phyloP scores from a whole-genome alignment of 1,284 basidiomycete species.

The Testicularia cyperi region DNA sequence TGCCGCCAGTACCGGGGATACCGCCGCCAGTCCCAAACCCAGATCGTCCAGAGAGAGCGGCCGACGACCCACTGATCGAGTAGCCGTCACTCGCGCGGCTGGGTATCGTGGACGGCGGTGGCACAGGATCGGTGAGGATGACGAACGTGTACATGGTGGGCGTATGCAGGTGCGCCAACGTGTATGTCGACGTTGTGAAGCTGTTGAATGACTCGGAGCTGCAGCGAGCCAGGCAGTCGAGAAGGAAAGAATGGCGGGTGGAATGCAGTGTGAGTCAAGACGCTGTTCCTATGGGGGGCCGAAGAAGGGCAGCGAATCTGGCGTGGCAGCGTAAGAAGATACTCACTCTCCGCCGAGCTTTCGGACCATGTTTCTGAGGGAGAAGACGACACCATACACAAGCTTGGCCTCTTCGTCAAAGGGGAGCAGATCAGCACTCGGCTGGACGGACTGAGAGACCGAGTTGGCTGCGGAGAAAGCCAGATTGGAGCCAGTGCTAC shows the following conservation, averaged over 20 bases:
- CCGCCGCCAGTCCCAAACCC: slow-evolving; percentile 40
- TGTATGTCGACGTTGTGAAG: slow-evolving; percentile 89
- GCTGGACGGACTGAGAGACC: too few relatives aligned
- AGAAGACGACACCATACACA: slow-evolving; percentile 92
- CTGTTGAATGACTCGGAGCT: slow-evolving; percentile 76
- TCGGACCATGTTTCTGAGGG: slow-evolving; percentile 88
- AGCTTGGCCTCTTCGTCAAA: slow-evolving; percentile 98
- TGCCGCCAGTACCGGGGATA: slow-evolving; percentile 55
- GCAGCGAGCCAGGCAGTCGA: too few relatives aligned
- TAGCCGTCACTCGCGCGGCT: slow-evolving; percentile 27
- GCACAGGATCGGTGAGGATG: slow-evolving; percentile 83
- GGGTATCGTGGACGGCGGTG: slow-evolving; percentile 57
- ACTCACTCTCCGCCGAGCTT: slow-evolving; percentile 67
- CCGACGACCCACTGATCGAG: slow-evolving; percentile 21
- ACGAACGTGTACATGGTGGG: slow-evolving; percentile 91
- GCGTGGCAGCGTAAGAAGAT: not conserved
- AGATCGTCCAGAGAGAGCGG: slow-evolving; percentile 15
- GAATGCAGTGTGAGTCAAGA: too few relatives aligned
- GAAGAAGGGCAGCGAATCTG: not conserved
- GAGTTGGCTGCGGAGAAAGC: too few relatives aligned
- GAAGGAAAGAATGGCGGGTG: not conserved
- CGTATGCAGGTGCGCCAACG: slow-evolving; percentile 89
- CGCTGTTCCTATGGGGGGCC: too few relatives aligned
- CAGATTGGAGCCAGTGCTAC: too few relatives aligned
- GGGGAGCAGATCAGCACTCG: slow-evolving; percentile 61